Base-by-base conservation (phyloP, 208 protist genomes). In the Trypanosoma platydactyli region DNA sequence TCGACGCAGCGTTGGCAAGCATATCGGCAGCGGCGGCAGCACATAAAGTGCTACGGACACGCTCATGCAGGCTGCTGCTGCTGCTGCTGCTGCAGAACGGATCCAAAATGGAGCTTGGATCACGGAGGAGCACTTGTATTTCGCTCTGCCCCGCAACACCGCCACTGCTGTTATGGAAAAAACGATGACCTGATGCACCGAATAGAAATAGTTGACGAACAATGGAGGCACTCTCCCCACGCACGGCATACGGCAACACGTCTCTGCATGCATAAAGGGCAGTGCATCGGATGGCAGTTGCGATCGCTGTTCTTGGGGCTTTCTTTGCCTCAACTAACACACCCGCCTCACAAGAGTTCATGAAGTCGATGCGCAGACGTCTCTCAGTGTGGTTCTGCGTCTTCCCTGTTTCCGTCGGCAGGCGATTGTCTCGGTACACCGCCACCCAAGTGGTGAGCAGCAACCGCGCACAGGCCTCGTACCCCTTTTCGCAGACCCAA, bases 1-100 rank as follows among this genome's bases (percentile, higher is more conserved):
- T 71, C 35, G 50, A 48, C 52, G 80, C 70, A 15, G 78, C 44
- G 22, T 69, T 62, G 3, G 79, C 77, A 12, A 89, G 77, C 11
- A 30, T 30, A 45, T 68, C 58, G 5, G 74, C 69, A 16, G 77
- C 77, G 2, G 64, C 52, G 0, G 76, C 57, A 4, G 76, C 68
- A 41, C 68, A 77, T 44, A 57, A 44, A 6, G 69, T 59, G 7
- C 46, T 35, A 35, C 54, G 56, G 41, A 82, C 61, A 4, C 73
- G 68, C 55, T 76, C 69, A 68, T 48, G 46, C 3, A 64, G 45
- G 0, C 51, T 53, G 33, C 33, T 11, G 33, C 33, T 11, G 33
- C 33, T 38, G 33, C 33, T 38, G 33, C 33, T 38, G 33, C 33
- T 38, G 18, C 61, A 58, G 4, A 30, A 52, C 11, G 20, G 29